Conservation (phyloP, 176 grass and related monocot genomes). For the Triticum turgidum region DNA sequence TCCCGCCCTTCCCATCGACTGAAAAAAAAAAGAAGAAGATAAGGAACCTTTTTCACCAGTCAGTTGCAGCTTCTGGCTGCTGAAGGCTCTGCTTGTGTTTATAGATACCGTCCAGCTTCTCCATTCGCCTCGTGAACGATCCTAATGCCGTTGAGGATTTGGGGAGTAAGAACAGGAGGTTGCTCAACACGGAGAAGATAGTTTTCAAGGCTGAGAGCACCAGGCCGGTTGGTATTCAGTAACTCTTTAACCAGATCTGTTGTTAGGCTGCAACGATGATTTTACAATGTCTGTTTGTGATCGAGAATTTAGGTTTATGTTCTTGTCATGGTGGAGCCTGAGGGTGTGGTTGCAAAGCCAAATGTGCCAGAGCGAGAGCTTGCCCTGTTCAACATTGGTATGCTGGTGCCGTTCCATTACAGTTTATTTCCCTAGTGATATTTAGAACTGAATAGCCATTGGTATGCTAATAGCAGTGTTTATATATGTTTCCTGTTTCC, state of each 20-base stretch:
- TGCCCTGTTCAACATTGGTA: conserved; percentile 86
- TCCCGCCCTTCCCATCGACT: conserved; percentile 5
- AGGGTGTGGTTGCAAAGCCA: conserved; percentile 63
- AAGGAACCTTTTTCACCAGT: not conserved
- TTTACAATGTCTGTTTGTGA: not conserved
- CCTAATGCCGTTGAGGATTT: conserved; percentile 12
- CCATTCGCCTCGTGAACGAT: conserved; percentile 44
- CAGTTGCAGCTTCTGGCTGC: not conserved
- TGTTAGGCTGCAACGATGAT: not conserved
- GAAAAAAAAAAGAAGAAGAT: too few relatives aligned
- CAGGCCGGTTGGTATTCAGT: conserved; percentile 34
- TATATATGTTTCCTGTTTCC: not conserved
- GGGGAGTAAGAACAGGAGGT: conserved; percentile 66
- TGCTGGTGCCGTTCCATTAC: not conserved
- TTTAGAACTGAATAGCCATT: not conserved
- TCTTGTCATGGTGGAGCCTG: conserved; percentile 66
- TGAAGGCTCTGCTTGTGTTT: not conserved
- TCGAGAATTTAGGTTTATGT: conserved; percentile 57
- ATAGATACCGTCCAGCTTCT: conserved; percentile 82
- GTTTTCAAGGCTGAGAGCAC: conserved; percentile 67
- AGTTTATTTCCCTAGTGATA: not conserved
- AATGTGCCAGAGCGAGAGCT: conserved; percentile 60
- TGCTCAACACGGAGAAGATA: conserved; percentile 92
- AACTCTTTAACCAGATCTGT: not conserved
- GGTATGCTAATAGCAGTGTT: conserved; percentile 15